Evolutionary conservation across 129 eudicot genomes (phyloP).

Genomic region (Daucus carota): DNA sequence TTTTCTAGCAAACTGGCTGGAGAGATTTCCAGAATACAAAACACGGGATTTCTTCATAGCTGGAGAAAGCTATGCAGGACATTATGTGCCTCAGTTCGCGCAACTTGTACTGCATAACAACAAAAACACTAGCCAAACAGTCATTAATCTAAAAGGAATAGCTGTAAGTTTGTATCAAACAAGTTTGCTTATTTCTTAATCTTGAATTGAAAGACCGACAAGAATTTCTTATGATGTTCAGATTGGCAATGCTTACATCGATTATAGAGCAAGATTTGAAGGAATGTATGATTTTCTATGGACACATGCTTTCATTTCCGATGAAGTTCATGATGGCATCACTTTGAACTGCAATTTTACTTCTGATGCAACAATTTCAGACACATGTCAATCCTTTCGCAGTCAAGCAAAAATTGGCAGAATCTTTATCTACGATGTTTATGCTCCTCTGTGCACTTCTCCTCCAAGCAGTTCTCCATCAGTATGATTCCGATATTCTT

Average conservation of each 20-base stretch:
- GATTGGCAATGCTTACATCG: constrained; percentile 1
- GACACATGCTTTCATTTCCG: constrained; percentile 23
- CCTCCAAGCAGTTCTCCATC: constrained; percentile 12
- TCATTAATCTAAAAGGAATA: no score
- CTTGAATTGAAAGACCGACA: background rate
- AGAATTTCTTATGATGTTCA: background rate
- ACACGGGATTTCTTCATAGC: constrained; percentile 4
- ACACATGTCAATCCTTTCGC: background rate
- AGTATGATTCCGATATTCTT: background rate
- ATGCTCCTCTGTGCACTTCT: constrained; percentile 26
- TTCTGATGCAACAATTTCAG: background rate
- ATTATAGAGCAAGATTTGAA: background rate
- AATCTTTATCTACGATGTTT: constrained; percentile 22
- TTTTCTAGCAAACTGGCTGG: constrained; percentile 11
- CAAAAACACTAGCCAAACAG: constrained; percentile 25
- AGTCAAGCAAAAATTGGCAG: background rate
- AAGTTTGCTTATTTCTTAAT: background rate
- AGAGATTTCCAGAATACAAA: constrained; percentile 9
- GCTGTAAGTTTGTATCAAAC: constrained; percentile 33
- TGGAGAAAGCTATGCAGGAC: constrained; percentile 19
- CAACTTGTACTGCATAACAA: constrained; percentile 27
- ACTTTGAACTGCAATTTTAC: constrained; percentile 7
- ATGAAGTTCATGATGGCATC: constrained; percentile 24
- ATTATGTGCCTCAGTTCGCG: constrained; percentile 35
- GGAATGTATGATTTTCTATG: constrained; percentile 5